phyloP scores from a whole-genome alignment of 306 rosid genomes.

The Oxytropis ochrocephala region DNA sequence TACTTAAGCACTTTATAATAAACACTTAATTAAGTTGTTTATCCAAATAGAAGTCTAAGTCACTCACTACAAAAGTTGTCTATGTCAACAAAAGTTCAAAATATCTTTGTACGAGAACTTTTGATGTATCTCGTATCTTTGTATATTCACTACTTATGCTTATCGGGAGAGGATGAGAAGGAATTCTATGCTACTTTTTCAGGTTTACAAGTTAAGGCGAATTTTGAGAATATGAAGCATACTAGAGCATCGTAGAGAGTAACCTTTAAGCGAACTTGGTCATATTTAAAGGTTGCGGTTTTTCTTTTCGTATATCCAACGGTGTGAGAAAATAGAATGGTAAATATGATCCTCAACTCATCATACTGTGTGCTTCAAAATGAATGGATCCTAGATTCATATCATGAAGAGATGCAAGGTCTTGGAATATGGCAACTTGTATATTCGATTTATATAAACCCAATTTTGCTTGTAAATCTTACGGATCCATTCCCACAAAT shows the following conservation, averaged over 20 bases:
- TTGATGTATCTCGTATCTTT: background rate
- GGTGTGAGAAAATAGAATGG: background rate
- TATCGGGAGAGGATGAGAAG: constrained; percentile 1
- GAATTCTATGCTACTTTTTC: constrained; percentile 10
- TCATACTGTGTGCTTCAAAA: background rate
- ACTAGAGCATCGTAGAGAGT: background rate
- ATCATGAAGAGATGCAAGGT: background rate
- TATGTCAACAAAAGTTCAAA: background rate
- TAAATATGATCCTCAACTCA: background rate
- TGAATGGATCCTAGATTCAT: background rate
- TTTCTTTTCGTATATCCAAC: background rate
- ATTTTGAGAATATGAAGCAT: constrained; percentile 60
- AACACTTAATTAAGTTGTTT: background rate
- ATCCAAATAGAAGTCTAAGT: too few species aligned
- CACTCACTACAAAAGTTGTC: background rate
- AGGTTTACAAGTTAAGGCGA: constrained; percentile 81
- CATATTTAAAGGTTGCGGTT: background rate
- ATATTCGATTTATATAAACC: background rate
- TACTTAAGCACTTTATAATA: too few species aligned
- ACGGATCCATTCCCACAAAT: background rate
- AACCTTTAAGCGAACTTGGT: background rate
- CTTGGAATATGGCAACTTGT: background rate
- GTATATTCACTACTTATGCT: background rate
- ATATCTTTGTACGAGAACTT: background rate
- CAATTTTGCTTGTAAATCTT: background rate